Percentiles rank a stretch among this genome's conserved stretches.
phyloP scores from a whole-genome alignment of 192 early-diverging fungal species.

The Dimargaris xerosporica region DNA sequence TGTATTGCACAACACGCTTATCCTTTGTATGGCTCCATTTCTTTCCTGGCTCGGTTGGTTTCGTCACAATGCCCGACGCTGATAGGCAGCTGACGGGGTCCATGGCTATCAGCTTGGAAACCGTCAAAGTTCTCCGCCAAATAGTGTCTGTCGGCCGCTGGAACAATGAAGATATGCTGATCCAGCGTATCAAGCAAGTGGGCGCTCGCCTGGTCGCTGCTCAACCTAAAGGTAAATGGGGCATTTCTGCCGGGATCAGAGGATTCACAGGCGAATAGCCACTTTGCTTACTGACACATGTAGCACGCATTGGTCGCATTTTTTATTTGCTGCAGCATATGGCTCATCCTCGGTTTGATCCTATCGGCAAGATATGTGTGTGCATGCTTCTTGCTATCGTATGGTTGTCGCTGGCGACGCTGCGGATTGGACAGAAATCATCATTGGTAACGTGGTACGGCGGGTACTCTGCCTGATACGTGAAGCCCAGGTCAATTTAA shows the following conservation, averaged over 20 bases:
- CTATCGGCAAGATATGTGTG: background rate
- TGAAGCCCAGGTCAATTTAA: constrained; percentile 33
- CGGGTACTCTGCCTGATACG: constrained; percentile 71
- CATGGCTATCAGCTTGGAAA: constrained; percentile 50
- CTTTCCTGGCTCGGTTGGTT: background rate
- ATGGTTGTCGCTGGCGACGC: constrained; percentile 3
- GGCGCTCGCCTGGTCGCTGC: constrained; percentile 54
- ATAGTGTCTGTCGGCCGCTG: constrained; percentile 63
- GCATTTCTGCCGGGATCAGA: background rate
- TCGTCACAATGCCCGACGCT: background rate
- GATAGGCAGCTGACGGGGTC: constrained; percentile 51
- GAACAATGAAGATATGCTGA: constrained; percentile 41
- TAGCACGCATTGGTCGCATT: background rate
- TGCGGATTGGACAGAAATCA: constrained; percentile 35
- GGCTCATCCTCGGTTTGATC: background rate
- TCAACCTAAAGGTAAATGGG: constrained; percentile 46
- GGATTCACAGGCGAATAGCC: background rate
- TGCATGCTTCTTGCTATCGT: background rate
- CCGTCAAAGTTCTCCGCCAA: constrained; percentile 54
- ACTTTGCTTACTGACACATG: background rate
- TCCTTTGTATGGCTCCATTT: background rate
- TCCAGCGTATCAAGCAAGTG: constrained; percentile 46
- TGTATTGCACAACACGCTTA: background rate
- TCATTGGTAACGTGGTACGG: constrained; percentile 72
- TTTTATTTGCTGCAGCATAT: background rate